Percentiles rank a stretch among this genome's conserved stretches.
phyloP scores from a whole-genome alignment of 1,139 yeast species.

The Hemisphaericaspora xylanilytica region DNA sequence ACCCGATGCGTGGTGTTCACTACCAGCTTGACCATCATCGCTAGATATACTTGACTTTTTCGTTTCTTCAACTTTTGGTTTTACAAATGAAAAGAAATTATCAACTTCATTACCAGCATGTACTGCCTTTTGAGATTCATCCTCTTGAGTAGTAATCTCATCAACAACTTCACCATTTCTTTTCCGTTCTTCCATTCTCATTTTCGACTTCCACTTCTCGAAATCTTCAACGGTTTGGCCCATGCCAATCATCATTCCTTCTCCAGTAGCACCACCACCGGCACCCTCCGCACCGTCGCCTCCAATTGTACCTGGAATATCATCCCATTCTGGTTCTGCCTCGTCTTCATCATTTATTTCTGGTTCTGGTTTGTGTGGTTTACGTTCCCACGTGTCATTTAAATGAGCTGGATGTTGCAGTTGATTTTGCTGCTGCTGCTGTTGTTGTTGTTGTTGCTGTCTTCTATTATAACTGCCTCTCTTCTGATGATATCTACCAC shows the following conservation, averaged over 20 bases:
- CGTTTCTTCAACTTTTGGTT: conserved; percentile 22
- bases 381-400: conserved; percentile 32
- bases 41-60: conserved; percentile 5
- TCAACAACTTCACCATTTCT: conserved; percentile 46
- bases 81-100: conserved; percentile 49
- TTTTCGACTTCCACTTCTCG: conserved; percentile 65
- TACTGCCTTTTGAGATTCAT: conserved; percentile 13
- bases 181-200: conserved; percentile 55
- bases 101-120: conserved; percentile 48
- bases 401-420: conserved; percentile 9
- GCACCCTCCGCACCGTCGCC: background rate
- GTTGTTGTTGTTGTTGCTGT: conserved; percentile 2
- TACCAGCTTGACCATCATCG: background rate
- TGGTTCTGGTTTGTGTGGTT: conserved; percentile 29
- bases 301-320: conserved; percentile 7
- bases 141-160: conserved; percentile 17
- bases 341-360: conserved; percentile 41
- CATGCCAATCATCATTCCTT: conserved; percentile 23
- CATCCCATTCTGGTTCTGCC: conserved; percentile 54
- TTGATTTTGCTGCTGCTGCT: background rate
- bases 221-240: conserved; percentile 69
- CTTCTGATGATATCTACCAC: conserved; percentile 14
- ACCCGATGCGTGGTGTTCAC: background rate
- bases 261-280: conserved; percentile 24
- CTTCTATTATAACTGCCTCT: conserved; percentile 15